Percentiles rank a stretch among this genome's conserved stretches.
Conservation (phyloP, 1,139 yeast species). For the Yarrowia galli region DNA sequence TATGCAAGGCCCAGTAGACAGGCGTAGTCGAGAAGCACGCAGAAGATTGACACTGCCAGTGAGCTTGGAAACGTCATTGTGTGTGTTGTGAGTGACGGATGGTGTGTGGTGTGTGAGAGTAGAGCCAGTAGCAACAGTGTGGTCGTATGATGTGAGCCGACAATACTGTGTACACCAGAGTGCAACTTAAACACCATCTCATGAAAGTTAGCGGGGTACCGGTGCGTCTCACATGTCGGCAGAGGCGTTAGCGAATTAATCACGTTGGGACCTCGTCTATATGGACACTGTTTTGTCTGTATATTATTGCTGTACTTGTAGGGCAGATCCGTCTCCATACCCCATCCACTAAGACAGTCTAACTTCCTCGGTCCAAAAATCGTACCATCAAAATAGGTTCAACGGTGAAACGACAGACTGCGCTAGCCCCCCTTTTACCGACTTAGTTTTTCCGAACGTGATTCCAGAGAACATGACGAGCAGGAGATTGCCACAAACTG, state of each 20-base stretch:
- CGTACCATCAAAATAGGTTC: background rate
- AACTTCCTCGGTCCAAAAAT: background rate
- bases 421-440: too few species aligned
- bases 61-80: slow-evolving; percentile 3
- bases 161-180: background rate
- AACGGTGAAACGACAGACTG: background rate
- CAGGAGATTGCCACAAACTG: too few species aligned
- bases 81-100: too few species aligned
- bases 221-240: slow-evolving; percentile 2
- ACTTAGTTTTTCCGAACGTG: slow-evolving; percentile 1
- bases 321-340: too few species aligned
- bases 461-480: background rate
- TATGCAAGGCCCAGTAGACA: slow-evolving; percentile 35
- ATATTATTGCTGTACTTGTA: background rate
- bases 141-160: slow-evolving; percentile 11
- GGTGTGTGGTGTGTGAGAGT: background rate
- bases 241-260: slow-evolving; percentile 7
- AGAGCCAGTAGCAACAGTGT: background rate
- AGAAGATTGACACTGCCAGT: slow-evolving; percentile 24
- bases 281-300: background rate
- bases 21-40: slow-evolving; percentile 27
- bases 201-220: slow-evolving; percentile 34
- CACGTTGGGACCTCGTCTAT: slow-evolving; percentile 9
- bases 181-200: slow-evolving; percentile 5
- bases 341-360: too few species aligned